Conservation (phyloP, 768 basidiomycete species). For the Butyriboletus loyo region DNA sequence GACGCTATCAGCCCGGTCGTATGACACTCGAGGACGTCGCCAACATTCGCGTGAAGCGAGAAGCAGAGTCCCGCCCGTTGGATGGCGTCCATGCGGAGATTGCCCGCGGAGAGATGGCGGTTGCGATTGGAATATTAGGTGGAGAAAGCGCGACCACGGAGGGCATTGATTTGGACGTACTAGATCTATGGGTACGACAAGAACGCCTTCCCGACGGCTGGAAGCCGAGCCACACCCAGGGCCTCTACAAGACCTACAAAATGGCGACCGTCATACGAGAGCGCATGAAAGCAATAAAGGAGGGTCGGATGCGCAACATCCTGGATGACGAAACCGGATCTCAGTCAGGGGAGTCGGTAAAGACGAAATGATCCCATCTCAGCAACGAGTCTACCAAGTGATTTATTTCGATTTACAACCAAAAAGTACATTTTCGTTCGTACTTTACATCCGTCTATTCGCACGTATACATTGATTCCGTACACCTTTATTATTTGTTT, state of each 20-base stretch:
- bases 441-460: not conserved
- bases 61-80: conserved; percentile 41
- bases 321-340: conserved; percentile 11
- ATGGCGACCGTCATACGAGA: conserved; percentile 29
- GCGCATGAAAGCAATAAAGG: conserved; percentile 24
- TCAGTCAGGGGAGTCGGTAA: not conserved
- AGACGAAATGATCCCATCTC: conserved; percentile 15
- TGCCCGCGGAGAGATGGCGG: conserved; percentile 66
- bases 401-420: conserved; percentile 3
- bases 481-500: not conserved
- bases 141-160: conserved; percentile 34
- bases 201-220: conserved; percentile 49
- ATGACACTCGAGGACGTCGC: conserved; percentile 40
- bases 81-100: conserved; percentile 53
- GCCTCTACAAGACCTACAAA: conserved; percentile 29
- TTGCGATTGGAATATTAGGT: conserved; percentile 51
- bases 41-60: conserved; percentile 49
- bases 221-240: conserved; percentile 30
- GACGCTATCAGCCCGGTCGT: conserved; percentile 26
- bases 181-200: conserved; percentile 48
- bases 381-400: not conserved
- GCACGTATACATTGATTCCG: not conserved
- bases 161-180: conserved; percentile 45
- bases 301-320: conserved; percentile 17
- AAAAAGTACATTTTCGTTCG: not conserved